Base-by-base conservation (phyloP, 2,329 filamentous ascomycete genomes). In the Phoma sp. region DNA sequence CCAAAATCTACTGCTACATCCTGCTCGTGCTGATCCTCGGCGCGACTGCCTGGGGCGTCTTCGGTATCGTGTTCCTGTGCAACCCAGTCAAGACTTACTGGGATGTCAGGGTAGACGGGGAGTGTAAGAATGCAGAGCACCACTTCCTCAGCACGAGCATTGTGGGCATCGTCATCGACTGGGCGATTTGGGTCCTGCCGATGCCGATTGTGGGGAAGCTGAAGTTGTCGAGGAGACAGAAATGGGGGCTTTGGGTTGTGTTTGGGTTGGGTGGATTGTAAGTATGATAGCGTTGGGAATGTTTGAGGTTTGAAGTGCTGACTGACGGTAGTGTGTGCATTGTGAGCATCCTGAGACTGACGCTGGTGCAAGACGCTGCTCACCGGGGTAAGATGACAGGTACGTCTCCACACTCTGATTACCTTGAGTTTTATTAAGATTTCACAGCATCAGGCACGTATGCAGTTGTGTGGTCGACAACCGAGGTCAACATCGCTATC, bases 401-500 rank as follows among this genome's bases (percentile, higher is more conserved):
- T 72, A 61, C 55, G 67, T 57, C n/a, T 6, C 22, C 7, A 4
- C 17, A 6, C 1, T 15, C n/a, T 17, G 24, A 13, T 21, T 36
- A 31, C 21, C 24, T 27, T 15, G 12, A 24, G 15, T 17, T 8
- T 29, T 36, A 37, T 24, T 60, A 32, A 51, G 13, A 4, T 17
- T 13, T 3, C 19, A 29, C 39, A 70, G 71, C 68, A 31, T 73
- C 75, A 1, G 76, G 76, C n/a, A 72, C 74, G 9, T 73, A 74
- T 58, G 71, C 75, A 6, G 59, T 78, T 5, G 70, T 76, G 10
- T 80, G 76, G 71, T 77, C 75, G 2, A 70, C 70, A 2, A 65
- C 76, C 36, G 78, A 81, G 64, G 69, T 75, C 43, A 80, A 80
- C 44, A 68, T 78, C 1, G 76, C 77, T 22, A 78, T 80, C 58